Percentiles rank a stretch among this genome's conserved stretches.
These are phyloP conservation scores for Lentinus brumalis DNA, from an alignment of 768 basidiomycete species.

Conservation along the genomic window DNA sequence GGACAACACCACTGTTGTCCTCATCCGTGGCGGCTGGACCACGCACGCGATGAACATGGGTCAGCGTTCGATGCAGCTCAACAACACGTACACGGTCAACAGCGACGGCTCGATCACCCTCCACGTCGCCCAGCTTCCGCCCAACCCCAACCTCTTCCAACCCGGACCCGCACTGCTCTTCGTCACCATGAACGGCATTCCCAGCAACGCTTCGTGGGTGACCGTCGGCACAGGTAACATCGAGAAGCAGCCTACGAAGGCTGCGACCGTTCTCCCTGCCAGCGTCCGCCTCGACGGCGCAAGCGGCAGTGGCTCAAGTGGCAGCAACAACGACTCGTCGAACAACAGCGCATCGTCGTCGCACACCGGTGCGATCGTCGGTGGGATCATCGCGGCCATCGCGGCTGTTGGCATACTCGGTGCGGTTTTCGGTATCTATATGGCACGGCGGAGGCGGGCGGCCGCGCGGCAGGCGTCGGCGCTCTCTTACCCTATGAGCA, in stretches of 20 bases:
- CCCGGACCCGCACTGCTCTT: slow-evolving; percentile 88
- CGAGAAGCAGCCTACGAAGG: slow-evolving; percentile 62
- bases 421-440: slow-evolving; percentile 52
- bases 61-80: slow-evolving; percentile 78
- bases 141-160: slow-evolving; percentile 83
- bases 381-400: slow-evolving; percentile 53
- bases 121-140: slow-evolving; percentile 81
- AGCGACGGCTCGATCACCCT: slow-evolving; percentile 74
- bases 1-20: slow-evolving; percentile 70
- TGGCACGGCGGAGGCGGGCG: slow-evolving; percentile 53
- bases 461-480: slow-evolving; percentile 30
- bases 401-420: slow-evolving; percentile 54
- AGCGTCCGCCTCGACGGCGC: slow-evolving; percentile 45
- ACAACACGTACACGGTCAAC: slow-evolving; percentile 83
- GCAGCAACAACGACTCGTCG: slow-evolving; percentile 21
- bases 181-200: slow-evolving; percentile 83
- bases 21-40: slow-evolving; percentile 84
- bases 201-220: slow-evolving; percentile 75
- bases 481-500: slow-evolving; percentile 42
- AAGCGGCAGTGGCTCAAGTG: slow-evolving; percentile 40
- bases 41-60: slow-evolving; percentile 91
- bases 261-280: slow-evolving; percentile 48
- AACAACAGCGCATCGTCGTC: slow-evolving; percentile 26
- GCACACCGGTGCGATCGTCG: slow-evolving; percentile 49
- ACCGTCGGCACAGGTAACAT: slow-evolving; percentile 80